Percentiles rank a stretch among this genome's conserved stretches.
phyloP scores from a whole-genome alignment of 2,329 filamentous ascomycete genomes.

The Calonectria hongkongensis region DNA sequence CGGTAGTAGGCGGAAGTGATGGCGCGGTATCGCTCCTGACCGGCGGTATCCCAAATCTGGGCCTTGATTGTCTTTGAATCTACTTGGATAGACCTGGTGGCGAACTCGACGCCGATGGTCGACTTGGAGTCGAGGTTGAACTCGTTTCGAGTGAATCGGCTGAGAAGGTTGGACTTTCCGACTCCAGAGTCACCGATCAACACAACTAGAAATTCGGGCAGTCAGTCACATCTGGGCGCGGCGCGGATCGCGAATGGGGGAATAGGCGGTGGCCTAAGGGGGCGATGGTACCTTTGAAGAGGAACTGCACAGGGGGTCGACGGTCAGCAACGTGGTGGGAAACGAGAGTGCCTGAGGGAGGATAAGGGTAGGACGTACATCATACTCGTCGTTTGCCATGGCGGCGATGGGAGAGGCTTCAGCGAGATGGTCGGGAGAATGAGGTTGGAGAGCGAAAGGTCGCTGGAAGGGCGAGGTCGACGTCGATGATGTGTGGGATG shows the following conservation, averaged over 20 bases:
- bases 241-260: slow-evolving; percentile 39
- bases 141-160: slow-evolving; percentile 99
- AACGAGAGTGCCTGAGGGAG: slow-evolving; percentile 45
- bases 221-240: slow-evolving; percentile 57
- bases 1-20: slow-evolving; percentile 99
- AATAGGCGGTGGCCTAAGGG: slow-evolving; percentile 44
- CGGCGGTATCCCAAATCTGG: slow-evolving; percentile 99
- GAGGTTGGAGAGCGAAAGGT: slow-evolving; percentile 43
- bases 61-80: slow-evolving; percentile 99
- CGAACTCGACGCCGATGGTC: slow-evolving; percentile 99
- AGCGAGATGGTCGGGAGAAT: slow-evolving; percentile 42
- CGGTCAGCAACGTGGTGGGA: slow-evolving; percentile 57
- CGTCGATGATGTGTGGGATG: slow-evolving; percentile 57
- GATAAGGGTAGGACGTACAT: slow-evolving; percentile 78
- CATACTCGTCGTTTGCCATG: slow-evolving; percentile 99
- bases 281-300: slow-evolving; percentile 90
- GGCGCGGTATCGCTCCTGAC: slow-evolving; percentile 98
- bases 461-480: slow-evolving; percentile 52
- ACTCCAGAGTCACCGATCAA: slow-evolving; percentile 99
- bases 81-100: slow-evolving; percentile 98
- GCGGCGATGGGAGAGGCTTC: slow-evolving; percentile 61
- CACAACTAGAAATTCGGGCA: slow-evolving; percentile 79
- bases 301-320: slow-evolving; percentile 79
- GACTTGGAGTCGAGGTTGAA: slow-evolving; percentile 99
- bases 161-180: slow-evolving; percentile 99